Base-by-base conservation (phyloP, 495 filamentous ascomycete genomes). In the Aspergillus avenaceus region DNA sequence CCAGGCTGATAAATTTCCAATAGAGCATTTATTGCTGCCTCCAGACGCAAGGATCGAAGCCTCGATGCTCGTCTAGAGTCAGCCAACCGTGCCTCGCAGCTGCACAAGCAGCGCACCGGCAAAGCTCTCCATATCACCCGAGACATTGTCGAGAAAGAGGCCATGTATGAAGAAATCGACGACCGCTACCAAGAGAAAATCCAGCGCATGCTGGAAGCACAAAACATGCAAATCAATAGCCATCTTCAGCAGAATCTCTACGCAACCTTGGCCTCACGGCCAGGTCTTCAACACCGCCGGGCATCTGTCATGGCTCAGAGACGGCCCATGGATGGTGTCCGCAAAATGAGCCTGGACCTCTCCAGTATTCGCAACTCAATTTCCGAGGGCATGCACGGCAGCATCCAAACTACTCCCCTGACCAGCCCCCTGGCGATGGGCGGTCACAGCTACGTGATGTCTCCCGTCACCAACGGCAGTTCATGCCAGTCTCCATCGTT, bases 121-220 rank as follows among this genome's bases (percentile, higher is more conserved):
- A 86, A 89, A 48, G 82, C 79, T 9, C 76, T 97, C 52, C 83
- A 84, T 50, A 87, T 97, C 58, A 91, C 85, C 43, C 86, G 90
- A 62, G 81, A 93, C 59, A 90, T 93, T 66, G 93, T 97, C 8
- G 68, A 88, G 51, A 90, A 88, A 59, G 92, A 96, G 65, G 90
- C 93, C 67, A 95, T 96, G 90, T 97, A 97, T 64, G 92, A 96
- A 63, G 92, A 97, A 65, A 87, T 96, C 61, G 92, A 97, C 29
- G 90, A 95, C 42, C 70, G 70, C 19, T 74, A 72, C 41, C 68
- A 71, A 47, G 71, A 72, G 47, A 76, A 73, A 46, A 64, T 70
- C 25, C 67, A 70, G 23, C 65, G 63, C 21, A 69, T 73, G 61
- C 57, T 76, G 45, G 67, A 73, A 29, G 66, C 64, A 13, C 71